Base-by-base conservation (phyloP, 257 asterid species). In the Solanum ossicruentum region DNA sequence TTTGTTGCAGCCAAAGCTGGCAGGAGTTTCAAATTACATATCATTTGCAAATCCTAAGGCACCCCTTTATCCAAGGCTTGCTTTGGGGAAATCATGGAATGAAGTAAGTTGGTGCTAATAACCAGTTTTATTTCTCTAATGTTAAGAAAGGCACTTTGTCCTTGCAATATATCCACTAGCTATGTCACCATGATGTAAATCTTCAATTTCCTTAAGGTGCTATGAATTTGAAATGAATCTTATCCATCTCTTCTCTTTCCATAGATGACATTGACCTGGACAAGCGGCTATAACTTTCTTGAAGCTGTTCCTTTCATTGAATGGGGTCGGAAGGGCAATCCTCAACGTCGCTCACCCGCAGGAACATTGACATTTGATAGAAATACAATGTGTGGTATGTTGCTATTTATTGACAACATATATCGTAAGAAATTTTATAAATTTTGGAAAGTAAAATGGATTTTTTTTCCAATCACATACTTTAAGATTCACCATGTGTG, bases 181-280 rank as follows among this genome's bases (percentile, higher is more conserved):
- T 15, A 51, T 77, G 8, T 47, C 81, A 47, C 21, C 8, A 8
- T 73, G 41, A 47, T 47, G 17, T 72, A 52, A 49, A 84, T 61
- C 43, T 63, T 45, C 47, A 10, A 51, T 69, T 85, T 13, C 75
- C 61, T 17, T 77, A 66, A 23, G 75, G 45, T 57, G 5, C 57
- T 28, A 81, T 1, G 20, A 28, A 21, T 43, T 55, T 61, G 28
- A 20, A 17, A 69, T 63, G 58, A n/a, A 17, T 70, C 70, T 52
- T 45, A 6, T 26, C 45, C 20, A 16, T 54, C 78, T 52, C 58
- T 65, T 54, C 85, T 58, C 4, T 39, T 83, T 66, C 49, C 49
- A 0, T 58, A 95, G 98, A 95, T 95, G 98, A 93, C 98, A 16
- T 89, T 95, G n/a, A 93, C 98, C 23, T 95, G 98, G 98, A 95